Base-by-base conservation (phyloP, 352 stramenopile species). In the Globisporangium mamillatum region DNA sequence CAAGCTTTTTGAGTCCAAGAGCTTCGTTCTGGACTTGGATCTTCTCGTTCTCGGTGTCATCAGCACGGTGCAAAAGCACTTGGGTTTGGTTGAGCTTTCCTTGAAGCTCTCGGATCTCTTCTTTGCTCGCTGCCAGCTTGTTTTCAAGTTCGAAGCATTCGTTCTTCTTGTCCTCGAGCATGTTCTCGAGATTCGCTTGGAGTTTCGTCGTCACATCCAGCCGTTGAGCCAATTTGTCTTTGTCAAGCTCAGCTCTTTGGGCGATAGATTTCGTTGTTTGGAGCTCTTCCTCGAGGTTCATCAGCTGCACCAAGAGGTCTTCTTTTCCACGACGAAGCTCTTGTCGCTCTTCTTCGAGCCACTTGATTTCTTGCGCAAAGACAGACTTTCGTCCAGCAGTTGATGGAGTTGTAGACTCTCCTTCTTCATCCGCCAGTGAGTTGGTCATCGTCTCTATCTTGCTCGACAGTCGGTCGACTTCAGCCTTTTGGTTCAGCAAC, bases 41-140 rank as follows among this genome's bases (percentile, higher is more conserved):
- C 59, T 90, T 91, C 52, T 93, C 82, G 14, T 83, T 89, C 60
- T 90, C 85, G 1, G 80, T 77, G 20, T 87, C 75, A 63, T 90
- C 82, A 9, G 80, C 78, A 58, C 76, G 82, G 56, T 70, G 63
- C 41, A 89, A 32, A 1, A 88, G 44, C 1, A 79, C 67, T 61
- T 85, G 66, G 48, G 75, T 46, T 77, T 84, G 67, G 52, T 53
- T 76, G 12, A 80, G 61, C 57, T 78, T 77, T 34, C 80, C 80
- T 18, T 61, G 74, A 1, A 86, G 67, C 38, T 79, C 73, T 0
- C 71, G 77, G 18, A 83, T n/a, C 65, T 85, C 70, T 52, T 87
- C 76, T 54, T 88, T 90, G 64, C 71, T 78, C 58, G 79, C 68
- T 25, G 74, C 34, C 25, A 89, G 68, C 59, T 90, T 73, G 27